Evolutionary conservation across 2,329 filamentous ascomycete genomes (phyloP).

Genomic region (Ophiocordyceps camponoti-saundersi): DNA sequence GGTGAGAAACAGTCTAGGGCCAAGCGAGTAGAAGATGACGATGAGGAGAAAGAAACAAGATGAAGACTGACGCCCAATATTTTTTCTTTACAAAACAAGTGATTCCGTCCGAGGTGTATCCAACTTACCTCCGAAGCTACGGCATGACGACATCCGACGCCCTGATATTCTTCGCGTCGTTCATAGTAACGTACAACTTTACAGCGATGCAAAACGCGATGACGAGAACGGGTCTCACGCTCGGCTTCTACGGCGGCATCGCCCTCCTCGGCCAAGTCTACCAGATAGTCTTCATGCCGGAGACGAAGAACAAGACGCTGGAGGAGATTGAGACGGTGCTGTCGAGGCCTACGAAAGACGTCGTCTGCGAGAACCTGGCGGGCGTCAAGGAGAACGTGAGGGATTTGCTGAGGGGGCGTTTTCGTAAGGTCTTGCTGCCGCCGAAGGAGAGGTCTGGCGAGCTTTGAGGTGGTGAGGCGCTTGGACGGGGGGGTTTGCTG

Average conservation of each 20-base stretch:
- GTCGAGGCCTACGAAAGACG: conserved; percentile 40
- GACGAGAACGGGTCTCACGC: conserved; percentile 43
- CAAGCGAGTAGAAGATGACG: too few relatives aligned
- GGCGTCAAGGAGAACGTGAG: conserved; percentile 14
- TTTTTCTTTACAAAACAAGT: too few relatives aligned
- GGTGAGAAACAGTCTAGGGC: conserved; percentile 4
- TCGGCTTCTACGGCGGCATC: conserved; percentile 62
- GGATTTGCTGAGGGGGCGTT: conserved; percentile 8
- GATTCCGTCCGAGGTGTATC: conserved; percentile 52
- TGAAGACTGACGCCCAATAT: neutral
- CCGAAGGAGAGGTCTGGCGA: too few relatives aligned
- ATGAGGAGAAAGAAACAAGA: neutral
- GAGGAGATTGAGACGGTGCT: conserved; percentile 59
- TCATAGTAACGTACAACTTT: conserved; percentile 65
- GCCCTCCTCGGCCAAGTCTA: conserved; percentile 55
- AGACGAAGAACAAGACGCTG: conserved; percentile 51
- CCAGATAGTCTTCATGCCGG: conserved; percentile 59
- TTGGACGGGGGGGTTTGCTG: neutral
- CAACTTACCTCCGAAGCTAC: conserved; percentile 54
- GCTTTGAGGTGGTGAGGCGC: neutral
- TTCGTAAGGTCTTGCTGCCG: conserved; percentile 7
- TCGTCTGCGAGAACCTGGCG: conserved; percentile 40
- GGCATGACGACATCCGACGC: conserved; percentile 57
- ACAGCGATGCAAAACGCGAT: conserved; percentile 52
- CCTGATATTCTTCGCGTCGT: conserved; percentile 52